Conservation (phyloP, 495 filamentous ascomycete genomes). For the Evansstolkia leycettana region DNA sequence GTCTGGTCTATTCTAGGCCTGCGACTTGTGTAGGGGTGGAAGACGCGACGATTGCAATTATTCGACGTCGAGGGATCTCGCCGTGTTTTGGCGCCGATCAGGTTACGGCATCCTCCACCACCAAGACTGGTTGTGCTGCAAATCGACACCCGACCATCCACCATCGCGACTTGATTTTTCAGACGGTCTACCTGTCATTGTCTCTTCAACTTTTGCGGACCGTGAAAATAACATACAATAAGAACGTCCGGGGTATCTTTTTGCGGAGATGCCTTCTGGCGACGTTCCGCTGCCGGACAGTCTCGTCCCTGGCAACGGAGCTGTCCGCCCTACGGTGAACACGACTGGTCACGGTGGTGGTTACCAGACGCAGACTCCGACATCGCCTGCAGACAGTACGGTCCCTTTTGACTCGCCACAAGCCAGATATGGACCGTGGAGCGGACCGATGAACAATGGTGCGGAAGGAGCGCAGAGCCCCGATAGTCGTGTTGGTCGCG, state of each 20-base stretch:
- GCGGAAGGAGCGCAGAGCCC: conserved; percentile 14
- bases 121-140: no score
- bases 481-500: conserved; percentile 20
- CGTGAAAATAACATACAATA: no score
- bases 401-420: conserved; percentile 33
- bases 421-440: conserved; percentile 15
- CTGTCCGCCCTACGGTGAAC: conserved; percentile 28
- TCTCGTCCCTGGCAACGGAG: conserved; percentile 35
- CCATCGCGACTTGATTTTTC: no score
- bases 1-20: no score
- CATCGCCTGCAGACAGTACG: conserved; percentile 31
- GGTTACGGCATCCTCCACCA: no score
- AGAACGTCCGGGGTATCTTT: no score
- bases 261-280: conserved; percentile 32
- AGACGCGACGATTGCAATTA: no score
- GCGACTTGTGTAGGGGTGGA: no score
- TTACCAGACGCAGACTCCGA: conserved; percentile 30
- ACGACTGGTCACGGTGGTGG: conserved; percentile 26
- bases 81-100: no score
- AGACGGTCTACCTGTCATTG: conserved; percentile 7
- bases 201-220: no score
- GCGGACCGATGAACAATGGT: conserved; percentile 10
- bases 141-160: no score
- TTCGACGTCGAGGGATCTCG: no score
- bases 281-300: conserved; percentile 32